Percentiles rank a stretch among this genome's conserved stretches.
These are phyloP conservation scores for Asterochloris sp. DNA, from an alignment of 139 green algal genomes.

Conservation along the genomic window DNA sequence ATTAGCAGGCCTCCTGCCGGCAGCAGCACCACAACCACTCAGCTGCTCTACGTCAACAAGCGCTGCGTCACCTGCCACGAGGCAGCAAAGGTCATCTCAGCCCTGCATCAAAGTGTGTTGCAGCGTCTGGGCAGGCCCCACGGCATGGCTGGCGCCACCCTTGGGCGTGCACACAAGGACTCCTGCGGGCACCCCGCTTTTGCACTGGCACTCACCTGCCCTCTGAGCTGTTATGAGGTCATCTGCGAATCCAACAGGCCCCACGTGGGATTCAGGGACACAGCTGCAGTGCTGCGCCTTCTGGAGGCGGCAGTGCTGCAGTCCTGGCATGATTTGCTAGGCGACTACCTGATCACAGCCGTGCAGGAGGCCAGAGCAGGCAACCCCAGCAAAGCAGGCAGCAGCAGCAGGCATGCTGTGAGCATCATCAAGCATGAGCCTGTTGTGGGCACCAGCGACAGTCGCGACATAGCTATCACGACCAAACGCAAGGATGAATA, in stretches of 20 bases:
- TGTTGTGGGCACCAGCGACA: no score
- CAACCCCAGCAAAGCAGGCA: not conserved
- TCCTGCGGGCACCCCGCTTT: constrained; percentile 27
- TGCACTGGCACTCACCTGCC: constrained; percentile 35
- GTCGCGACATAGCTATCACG: no score
- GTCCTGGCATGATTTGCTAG: constrained; percentile 23
- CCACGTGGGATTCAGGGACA: constrained; percentile 25
- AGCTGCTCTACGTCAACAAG: constrained; percentile 37
- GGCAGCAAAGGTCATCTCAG: constrained; percentile 21
- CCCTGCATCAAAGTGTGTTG: constrained; percentile 20
- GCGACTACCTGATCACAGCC: not conserved
- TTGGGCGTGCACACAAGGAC: not conserved
- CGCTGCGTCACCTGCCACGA: constrained; percentile 2
- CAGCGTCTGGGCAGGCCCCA: not conserved
- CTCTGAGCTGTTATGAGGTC: constrained; percentile 16
- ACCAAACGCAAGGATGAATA: no score
- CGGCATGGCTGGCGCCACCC: not conserved
- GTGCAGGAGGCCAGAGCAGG: no score
- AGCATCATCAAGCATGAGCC: no score
- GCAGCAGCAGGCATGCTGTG: constrained; percentile 1
- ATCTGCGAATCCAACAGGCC: constrained; percentile 16
- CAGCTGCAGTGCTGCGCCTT: constrained; percentile 16
- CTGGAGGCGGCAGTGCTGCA: constrained; percentile 22
- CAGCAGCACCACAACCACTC: constrained; percentile 7
- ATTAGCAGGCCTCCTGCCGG: constrained; percentile 22